phyloP scores from a whole-genome alignment of 495 filamentous ascomycete genomes.

The Lasiosphaeria miniovina region DNA sequence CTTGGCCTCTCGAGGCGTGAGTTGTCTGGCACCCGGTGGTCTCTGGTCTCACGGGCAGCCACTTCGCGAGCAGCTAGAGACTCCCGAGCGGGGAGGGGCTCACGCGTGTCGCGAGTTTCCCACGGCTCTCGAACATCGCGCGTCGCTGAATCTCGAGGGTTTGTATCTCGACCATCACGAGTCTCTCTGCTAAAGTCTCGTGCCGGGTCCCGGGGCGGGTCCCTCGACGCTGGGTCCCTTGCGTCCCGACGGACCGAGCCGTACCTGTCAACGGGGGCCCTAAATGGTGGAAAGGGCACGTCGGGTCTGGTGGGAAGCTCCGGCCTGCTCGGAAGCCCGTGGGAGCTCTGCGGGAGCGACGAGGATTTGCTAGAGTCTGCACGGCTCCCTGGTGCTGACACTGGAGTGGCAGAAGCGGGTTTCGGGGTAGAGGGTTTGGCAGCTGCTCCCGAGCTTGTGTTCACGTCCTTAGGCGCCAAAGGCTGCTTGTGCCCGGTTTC shows the following conservation, averaged over 20 bases:
- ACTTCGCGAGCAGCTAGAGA: slow-evolving; percentile 2
- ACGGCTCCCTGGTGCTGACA: slow-evolving; percentile 13
- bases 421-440: slow-evolving; percentile 22
- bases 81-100: not conserved
- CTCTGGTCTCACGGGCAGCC: slow-evolving; percentile 33
- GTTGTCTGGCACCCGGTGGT: slow-evolving; percentile 28
- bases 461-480: slow-evolving; percentile 18
- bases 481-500: slow-evolving; percentile 11
- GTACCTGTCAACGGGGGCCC: slow-evolving; percentile 35
- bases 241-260: slow-evolving; percentile 31
- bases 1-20: slow-evolving; percentile 26
- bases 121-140: slow-evolving; percentile 25
- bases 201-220: slow-evolving; percentile 6
- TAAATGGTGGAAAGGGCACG: slow-evolving; percentile 38
- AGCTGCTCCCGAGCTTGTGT: slow-evolving; percentile 4
- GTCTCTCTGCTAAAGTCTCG: slow-evolving; percentile 33
- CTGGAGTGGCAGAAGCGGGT: slow-evolving; percentile 16
- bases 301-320: slow-evolving; percentile 45
- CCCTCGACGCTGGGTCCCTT: slow-evolving; percentile 23
- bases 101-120: not conserved
- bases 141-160: slow-evolving; percentile 21
- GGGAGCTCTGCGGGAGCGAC: slow-evolving; percentile 32
- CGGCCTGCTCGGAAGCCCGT: slow-evolving; percentile 37
- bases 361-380: slow-evolving; percentile 35
- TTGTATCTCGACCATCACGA: slow-evolving; percentile 28